Base-by-base conservation (phyloP, 2,329 filamentous ascomycete species). In the Pseudovirgaria hyperparasitica region DNA sequence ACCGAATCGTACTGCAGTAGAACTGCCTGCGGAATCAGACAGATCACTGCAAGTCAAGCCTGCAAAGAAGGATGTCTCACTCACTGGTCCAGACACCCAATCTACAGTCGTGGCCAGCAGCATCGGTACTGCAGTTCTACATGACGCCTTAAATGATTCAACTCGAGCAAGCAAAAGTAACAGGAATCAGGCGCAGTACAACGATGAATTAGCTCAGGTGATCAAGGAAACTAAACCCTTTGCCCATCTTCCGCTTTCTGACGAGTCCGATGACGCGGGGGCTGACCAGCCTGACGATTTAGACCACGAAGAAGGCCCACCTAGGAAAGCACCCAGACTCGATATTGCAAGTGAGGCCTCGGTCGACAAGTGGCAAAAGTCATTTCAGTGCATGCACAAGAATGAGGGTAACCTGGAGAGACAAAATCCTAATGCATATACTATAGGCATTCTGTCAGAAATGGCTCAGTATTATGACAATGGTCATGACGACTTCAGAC, bases 381-480 rank as follows among this genome's bases (percentile, higher is more conserved):
- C 48, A 3, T 74, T 72, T 33, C 56, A 63, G 17, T 76, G 72
- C 42, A 75, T 76, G 70, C 57, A 71, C 23, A 65, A 65, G 33
- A 58, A 66, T 30, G 62, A 62, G 26, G 55, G 55, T 4, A 46
- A 43, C 15, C 48, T 51, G 5, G 46, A 54, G 9, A 43, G 54
- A 1, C 46, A 57, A 9, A 82, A 79, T 38, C 81, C 82, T 0
- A 96, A 94, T 46, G 58, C 62, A 2, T 60, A 67, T 9, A 92
- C 81, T 0, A 85, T 93, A 26, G 67, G 78, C 24, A 61, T 90
- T 2, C 60, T 94, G 5, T 70, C 84, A 41, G 64, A 79, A 38
- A 85, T 94, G 81, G 67, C 71, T 22, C 67, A 76, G 28, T 78
- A 87, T 50, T 92, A 93, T 48, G 68, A 67, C 4, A 65, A 75